Conservation (phyloP, 164 flowering plant species). For the Tetracentron sinense region DNA sequence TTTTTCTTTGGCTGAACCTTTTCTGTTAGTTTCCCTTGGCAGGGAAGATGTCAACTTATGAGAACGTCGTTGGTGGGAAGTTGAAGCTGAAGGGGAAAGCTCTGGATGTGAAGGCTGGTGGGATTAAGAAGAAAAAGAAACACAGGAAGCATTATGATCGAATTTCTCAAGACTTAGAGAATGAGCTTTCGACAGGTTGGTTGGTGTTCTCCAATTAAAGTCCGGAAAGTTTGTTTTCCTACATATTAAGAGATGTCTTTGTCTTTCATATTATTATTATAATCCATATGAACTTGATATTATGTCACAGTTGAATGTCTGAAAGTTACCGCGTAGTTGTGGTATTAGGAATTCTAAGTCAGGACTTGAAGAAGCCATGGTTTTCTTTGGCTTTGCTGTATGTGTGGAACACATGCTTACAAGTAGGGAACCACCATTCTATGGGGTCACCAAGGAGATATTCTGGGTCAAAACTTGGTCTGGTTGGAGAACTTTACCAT, state of each 20-base stretch:
- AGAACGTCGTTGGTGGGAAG: conserved; percentile 73
- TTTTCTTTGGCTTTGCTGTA: background rate
- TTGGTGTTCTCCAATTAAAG: background rate
- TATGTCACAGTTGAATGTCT: background rate
- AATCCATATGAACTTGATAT: background rate
- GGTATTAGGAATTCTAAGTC: background rate
- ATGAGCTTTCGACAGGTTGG: conserved; percentile 41
- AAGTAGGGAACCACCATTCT: background rate
- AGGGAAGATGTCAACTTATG: conserved; percentile 59
- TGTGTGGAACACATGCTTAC: background rate
- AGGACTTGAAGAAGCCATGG: background rate
- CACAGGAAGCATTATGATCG: conserved; percentile 44
- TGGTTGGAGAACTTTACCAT: too few species aligned
- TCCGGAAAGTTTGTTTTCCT: background rate
- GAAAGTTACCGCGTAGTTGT: too few species aligned
- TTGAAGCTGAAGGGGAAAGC: conserved; percentile 81
- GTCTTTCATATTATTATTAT: too few species aligned
- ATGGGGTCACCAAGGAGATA: background rate
- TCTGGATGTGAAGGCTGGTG: conserved; percentile 63
- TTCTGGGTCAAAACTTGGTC: background rate
- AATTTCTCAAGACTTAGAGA: conserved; percentile 22
- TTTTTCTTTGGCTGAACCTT: background rate
- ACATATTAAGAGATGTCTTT: background rate
- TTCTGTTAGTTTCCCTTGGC: background rate
- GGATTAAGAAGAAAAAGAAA: conserved; percentile 70